Evolutionary conservation across 306 rosid species (phyloP), one percentile per base, ranked within the genome.

Genomic region (Rosa persica): DNA sequence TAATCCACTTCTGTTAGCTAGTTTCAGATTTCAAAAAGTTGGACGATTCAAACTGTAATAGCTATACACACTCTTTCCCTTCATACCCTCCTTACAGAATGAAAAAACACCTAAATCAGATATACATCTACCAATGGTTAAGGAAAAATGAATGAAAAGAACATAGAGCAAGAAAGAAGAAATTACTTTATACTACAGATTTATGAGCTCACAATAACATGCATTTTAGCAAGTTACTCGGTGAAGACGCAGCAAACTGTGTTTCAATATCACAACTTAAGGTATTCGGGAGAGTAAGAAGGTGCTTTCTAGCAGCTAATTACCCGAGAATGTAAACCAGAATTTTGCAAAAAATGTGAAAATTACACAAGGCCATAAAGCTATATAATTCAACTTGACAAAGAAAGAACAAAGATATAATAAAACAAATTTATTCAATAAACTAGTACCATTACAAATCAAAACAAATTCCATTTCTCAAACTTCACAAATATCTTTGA

Each of bases 381-480:
- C 46, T 13, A 5, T 12, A 30, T 4, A 15, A 6, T 12, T 25
- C 1, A 22, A 5, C 20, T 57, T 58, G 8, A 10, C 38, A 30
- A 2, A 60, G 38, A 9, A 60, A 11, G 12, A 60, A 13, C 0
- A 13, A 5, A 12, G 20, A 30, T 15, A 2, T 30, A 27, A 62
- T 13, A 5, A 62, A 62, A 62, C 47, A 66, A 66, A 36, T 39
- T 39, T 38, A 39, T 66, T 66, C 16, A 11, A 75, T 38, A 61
- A 62, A 6, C 71, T 12, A 25, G 20, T 25, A 52, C 81, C 1
- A 19, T 25, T 67, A 58, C 80, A 52, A 67, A 51, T 77, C 67
- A 39, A 52, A 77, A 16, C n/a, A 67, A 39, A 77, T 3, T 77
- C n/a, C 75, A 51, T 39, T 76, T 49, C 80, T 51, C 68, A 77